phyloP scores from a whole-genome alignment of 495 filamentous ascomycete species.

The Chaetomium cochliodes region DNA sequence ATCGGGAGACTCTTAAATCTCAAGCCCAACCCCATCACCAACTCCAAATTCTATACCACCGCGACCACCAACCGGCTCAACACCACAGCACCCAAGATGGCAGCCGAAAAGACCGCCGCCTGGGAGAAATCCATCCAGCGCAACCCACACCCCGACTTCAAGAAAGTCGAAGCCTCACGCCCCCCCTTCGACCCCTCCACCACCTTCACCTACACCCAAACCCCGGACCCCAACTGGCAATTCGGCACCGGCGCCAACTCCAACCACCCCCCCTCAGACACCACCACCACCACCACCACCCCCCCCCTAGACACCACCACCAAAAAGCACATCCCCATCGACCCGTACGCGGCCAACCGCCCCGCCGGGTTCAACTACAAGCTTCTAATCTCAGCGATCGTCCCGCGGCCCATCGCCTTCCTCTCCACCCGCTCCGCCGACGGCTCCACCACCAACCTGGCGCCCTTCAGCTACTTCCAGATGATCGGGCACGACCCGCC shows the following conservation, averaged over 20 bases:
- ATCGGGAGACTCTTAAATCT: background rate
- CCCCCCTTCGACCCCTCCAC: conserved; percentile 60
- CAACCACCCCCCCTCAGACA: conserved; percentile 42
- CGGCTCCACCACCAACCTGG: conserved; percentile 61
- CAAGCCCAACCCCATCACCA: background rate
- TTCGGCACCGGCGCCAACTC: conserved; percentile 70
- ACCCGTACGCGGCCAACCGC: conserved; percentile 73
- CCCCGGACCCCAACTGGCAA: conserved; percentile 72
- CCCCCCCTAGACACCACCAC: conserved; percentile 51
- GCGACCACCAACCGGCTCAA: conserved; percentile 2
- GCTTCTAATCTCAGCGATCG: conserved; percentile 80
- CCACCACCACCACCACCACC: conserved; percentile 51
- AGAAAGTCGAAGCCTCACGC: conserved; percentile 68
- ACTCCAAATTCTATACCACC: background rate
- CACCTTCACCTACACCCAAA: conserved; percentile 63
- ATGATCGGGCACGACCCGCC: conserved; percentile 88
- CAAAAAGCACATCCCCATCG: conserved; percentile 68
- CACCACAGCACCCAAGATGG: conserved; percentile 36
- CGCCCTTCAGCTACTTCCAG: conserved; percentile 83
- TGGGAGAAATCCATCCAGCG: conserved; percentile 53
- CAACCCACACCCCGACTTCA: conserved; percentile 75
- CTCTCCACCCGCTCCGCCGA: conserved; percentile 51
- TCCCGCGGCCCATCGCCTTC: conserved; percentile 73
- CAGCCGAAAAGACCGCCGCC: conserved; percentile 33
- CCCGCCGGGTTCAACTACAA: conserved; percentile 80